Evolutionary conservation across 148 eudicot species (phyloP), one percentile per base, ranked within the genome.

Genomic region (Silene conica): DNA sequence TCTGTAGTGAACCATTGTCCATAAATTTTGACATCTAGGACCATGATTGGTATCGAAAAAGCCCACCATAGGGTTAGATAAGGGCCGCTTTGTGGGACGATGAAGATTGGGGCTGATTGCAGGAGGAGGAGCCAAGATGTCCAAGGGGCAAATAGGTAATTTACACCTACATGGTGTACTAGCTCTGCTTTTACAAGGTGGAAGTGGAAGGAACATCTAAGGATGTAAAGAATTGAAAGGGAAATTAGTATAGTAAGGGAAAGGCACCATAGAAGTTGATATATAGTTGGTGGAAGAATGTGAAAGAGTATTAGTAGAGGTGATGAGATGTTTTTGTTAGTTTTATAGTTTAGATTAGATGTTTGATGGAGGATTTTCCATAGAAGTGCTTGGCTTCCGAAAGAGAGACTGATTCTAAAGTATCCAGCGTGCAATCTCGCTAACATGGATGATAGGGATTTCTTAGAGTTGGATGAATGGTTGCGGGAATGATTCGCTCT

Each of bases 1-100:
- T 84, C 87, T 0, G 87, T 80, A 3, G 91, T 88, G 76, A 88
- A 86, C 89, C 89, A 88, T 78, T 88, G 91, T 2, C 91, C 91
- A 23, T 86, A 88, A n/a, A 86, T 75, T 71, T 88, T 88, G 43
- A 86, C 77, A 74, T 88, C 91, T 9, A 88, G 86, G 41, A 76
- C 71, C 64, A 88, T 69, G 26, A 88, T 76, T 0, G 91, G 91
- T 20, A 84, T 63, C 11, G 85, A 71, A 60, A 86, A 80, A 7
- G 68, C 38, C 86, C 86, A 82, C 86, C 87, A 86, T 15, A 86
- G 73, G 16, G 76, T 63, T 38, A 78, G 77, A 52, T 78, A 79
- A 0, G 77, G 56, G 38, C 6, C 9, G 0, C 55, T 65, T 6
- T 73, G 71, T 25, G 80, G 74, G 15, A 66, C 31, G 11, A 75